Evolutionary conservation across 345 rosid species (phyloP), one percentile per base, ranked within the genome.

Genomic region (Balakata baccata): DNA sequence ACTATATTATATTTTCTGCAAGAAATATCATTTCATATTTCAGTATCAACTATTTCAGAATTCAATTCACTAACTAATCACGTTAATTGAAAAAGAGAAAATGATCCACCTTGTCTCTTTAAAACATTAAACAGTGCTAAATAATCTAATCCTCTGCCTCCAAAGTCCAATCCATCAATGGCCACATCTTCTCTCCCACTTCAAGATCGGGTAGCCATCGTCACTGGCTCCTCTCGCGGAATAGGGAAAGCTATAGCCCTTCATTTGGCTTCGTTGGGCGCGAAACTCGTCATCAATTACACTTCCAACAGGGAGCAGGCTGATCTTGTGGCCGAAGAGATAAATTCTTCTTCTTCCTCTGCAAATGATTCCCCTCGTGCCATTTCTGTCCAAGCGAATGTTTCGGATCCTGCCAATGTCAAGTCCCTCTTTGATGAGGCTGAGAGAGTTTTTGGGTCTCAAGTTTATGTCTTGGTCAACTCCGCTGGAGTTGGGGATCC

Each of bases 211-310:
- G 84, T 75, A 18, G 85, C 82, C 64, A 80, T 82, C 1, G 82
- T 85, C 22, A 82, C 85, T 3, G 87, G 82, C 59, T 75, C 84
- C 50, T 82, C 87, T 16, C 71, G 79, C 1, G 87, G 84, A 58
- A 82, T 80, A 0, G 85, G 87, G 16, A 67, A 66, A 5, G 82
- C 82, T 64, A 73, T 80, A 25, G 85, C 81, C 46, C 64, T 75
- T 74, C 85, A 82, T 64, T 71, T 85, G 23, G 82, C 80, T 56
- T 80, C 81, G 0, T 75, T 85, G 12, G 84, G 84, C 29, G 79
- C 85, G 1, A 75, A 64, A 46, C 37, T 82, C 37, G 84, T 85
- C 60, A 43, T 85, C 63, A 82, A 80, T 59, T 82, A 77, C 75
- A 41, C 75, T 50, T 82, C 85, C 52, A 68, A 58, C 67, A 62